Conservation (phyloP, 805 yeast genomes). For the Kluyveromyces siamensis region DNA sequence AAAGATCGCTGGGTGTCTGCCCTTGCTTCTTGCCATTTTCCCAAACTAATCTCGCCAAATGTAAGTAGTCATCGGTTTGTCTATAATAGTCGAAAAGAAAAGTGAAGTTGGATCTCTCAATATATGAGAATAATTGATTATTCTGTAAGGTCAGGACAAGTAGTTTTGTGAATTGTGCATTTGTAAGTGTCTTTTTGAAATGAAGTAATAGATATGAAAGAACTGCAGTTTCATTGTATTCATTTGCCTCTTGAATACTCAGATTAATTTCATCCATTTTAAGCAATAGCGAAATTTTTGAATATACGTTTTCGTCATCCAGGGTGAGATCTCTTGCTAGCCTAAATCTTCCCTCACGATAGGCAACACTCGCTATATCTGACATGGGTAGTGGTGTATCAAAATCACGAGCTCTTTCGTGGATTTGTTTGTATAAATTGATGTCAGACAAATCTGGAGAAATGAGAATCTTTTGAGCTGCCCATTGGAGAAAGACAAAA, state of each 20-base stretch:
- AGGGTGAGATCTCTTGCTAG: constrained; percentile 61
- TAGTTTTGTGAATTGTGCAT: constrained; percentile 61
- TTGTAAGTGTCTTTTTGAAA: constrained; percentile 43
- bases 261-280: constrained; percentile 63
- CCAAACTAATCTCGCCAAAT: constrained; percentile 36
- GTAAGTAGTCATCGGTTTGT: constrained; percentile 52
- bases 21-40: constrained; percentile 18
- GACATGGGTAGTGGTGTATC: constrained; percentile 12
- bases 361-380: constrained; percentile 19
- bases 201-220: constrained; percentile 32
- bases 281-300: constrained; percentile 55
- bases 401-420: constrained; percentile 33
- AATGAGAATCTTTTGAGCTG: constrained; percentile 53
- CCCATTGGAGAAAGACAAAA: constrained; percentile 67
- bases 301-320: constrained; percentile 49
- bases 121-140: constrained; percentile 25
- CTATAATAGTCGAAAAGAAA: constrained; percentile 46
- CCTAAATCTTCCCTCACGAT: constrained; percentile 59
- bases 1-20: constrained; percentile 28
- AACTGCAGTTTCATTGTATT: constrained; percentile 37
- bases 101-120: constrained; percentile 29
- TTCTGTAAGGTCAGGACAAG: constrained; percentile 36
- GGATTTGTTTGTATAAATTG: constrained; percentile 43
- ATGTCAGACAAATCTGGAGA: constrained; percentile 49
- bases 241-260: constrained; percentile 61